Conservation (phyloP, 2,329 filamentous ascomycete species). For the Alternaria arborescens region DNA sequence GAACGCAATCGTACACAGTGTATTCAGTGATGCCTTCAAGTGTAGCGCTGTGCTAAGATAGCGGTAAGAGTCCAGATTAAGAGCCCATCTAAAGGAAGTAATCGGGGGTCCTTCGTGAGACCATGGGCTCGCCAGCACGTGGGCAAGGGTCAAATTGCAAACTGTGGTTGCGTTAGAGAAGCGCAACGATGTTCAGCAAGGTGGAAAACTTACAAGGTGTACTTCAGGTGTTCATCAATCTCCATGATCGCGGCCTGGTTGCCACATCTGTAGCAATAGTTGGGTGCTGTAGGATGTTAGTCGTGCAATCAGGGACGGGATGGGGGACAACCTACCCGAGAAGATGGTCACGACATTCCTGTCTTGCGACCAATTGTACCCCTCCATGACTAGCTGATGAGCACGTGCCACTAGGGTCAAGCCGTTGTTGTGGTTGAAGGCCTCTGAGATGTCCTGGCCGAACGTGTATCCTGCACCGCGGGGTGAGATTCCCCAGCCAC, state of each 20-base stretch:
- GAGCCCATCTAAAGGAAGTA: slow-evolving; percentile 81
- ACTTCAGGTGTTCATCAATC: slow-evolving; percentile 99
- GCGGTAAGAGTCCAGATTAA: slow-evolving; percentile 27
- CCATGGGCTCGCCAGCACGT: slow-evolving; percentile 97
- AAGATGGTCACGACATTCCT: slow-evolving; percentile 99
- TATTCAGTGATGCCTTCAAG: slow-evolving; percentile 15
- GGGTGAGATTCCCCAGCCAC: slow-evolving; percentile 94
- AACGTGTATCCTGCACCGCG: slow-evolving; percentile 95
- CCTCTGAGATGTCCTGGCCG: slow-evolving; percentile 96
- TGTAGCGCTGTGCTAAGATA: slow-evolving; percentile 23
- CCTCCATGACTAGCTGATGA: slow-evolving; percentile 99
- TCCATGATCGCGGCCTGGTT: slow-evolving; percentile 99
- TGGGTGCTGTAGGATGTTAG: slow-evolving; percentile 57
- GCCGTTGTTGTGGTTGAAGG: slow-evolving; percentile 99
- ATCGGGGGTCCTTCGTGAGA: slow-evolving; percentile 91
- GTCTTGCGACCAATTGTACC: slow-evolving; percentile 99
- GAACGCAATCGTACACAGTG: slow-evolving; percentile 19
- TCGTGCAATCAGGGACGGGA: not conserved
- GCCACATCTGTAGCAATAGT: slow-evolving; percentile 97
- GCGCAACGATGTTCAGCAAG: not conserved
- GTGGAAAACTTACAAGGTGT: slow-evolving; percentile 85
- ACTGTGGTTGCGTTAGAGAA: slow-evolving; percentile 63
- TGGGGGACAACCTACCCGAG: slow-evolving; percentile 63
- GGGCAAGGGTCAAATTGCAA: slow-evolving; percentile 99
- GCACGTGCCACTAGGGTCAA: slow-evolving; percentile 94